Conservation (phyloP, 2,329 filamentous ascomycete genomes). For the Aspergillus eucalypticola region DNA sequence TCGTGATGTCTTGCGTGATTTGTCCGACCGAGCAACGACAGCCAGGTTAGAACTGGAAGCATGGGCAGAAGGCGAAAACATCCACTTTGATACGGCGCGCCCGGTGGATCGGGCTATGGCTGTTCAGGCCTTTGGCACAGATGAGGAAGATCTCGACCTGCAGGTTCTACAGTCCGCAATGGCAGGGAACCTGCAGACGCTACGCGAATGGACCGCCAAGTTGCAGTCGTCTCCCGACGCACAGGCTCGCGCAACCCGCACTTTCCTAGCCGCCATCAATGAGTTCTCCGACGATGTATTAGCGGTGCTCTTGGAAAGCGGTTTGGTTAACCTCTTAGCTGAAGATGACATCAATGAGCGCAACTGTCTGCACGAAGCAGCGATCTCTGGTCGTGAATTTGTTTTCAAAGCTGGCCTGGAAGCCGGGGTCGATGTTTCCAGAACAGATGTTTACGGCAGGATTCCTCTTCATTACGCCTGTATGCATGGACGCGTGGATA, state of each 20-base stretch:
- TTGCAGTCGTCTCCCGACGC: conserved; percentile 63
- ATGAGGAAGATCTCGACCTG: conserved; percentile 86
- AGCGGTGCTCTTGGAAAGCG: conserved; percentile 73
- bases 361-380: conserved; percentile 94
- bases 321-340: conserved; percentile 83
- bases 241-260: conserved; percentile 78
- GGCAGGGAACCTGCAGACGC: conserved; percentile 71
- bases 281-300: conserved; percentile 79
- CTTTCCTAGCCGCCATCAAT: conserved; percentile 85
- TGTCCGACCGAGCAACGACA: conserved; percentile 97
- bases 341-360: conserved; percentile 98
- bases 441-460: conserved; percentile 89
- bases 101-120: conserved; percentile 41
- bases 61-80: conserved; percentile 94
- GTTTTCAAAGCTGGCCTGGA: conserved; percentile 76
- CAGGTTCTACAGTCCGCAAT: conserved; percentile 83
- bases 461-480: conserved; percentile 94
- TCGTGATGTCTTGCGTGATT: conserved; percentile 89
- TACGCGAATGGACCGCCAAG: conserved; percentile 78
- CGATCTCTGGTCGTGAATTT: conserved; percentile 82
- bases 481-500: conserved; percentile 85
- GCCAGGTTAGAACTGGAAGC: conserved; percentile 91
- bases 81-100: conserved; percentile 68
- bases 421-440: conserved; percentile 71
- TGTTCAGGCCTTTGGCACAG: conserved; percentile 59